Conservation (phyloP, 2,329 filamentous ascomycete species). For the Colletotrichum nymphaeae region DNA sequence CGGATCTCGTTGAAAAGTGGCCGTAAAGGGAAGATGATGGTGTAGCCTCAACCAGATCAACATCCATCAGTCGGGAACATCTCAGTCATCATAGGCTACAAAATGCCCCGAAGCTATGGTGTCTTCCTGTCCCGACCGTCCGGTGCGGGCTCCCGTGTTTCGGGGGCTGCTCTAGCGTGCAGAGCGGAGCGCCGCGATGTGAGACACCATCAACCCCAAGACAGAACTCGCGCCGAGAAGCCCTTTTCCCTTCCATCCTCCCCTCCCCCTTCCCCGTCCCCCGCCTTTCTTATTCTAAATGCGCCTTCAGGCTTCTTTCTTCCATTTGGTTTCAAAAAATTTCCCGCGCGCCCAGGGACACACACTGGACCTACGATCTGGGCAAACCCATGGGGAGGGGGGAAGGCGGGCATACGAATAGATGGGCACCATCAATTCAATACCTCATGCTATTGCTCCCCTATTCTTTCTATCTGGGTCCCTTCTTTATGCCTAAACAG, state of each 20-base stretch:
- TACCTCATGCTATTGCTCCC: not conserved
- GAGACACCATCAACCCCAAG: not conserved
- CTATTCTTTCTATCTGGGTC: not conserved
- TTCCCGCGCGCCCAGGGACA: not conserved
- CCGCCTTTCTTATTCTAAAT: not conserved
- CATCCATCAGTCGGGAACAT: not conserved
- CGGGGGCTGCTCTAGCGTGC: not conserved
- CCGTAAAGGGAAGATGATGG: not conserved
- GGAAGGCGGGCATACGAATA: not conserved
- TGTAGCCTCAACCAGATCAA: not conserved
- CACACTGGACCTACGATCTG: not conserved
- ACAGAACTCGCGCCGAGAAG: not conserved
- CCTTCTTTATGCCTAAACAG: not conserved
- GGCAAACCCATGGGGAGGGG: not conserved
- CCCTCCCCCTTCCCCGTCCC: no score
- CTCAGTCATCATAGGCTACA: not conserved
- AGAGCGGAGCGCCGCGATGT: not conserved
- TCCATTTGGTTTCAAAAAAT: not conserved
- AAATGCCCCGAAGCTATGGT: not conserved
- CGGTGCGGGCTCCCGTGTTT: slow-evolving; percentile 16
- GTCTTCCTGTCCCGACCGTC: not conserved
- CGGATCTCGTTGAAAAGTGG: not conserved
- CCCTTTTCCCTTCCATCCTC: no score
- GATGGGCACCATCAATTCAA: not conserved
- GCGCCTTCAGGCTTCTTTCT: not conserved